These are phyloP conservation scores for Xanthoparmelia taractica DNA, from an alignment of 495 filamentous ascomycete genomes.

Conservation along the genomic window DNA sequence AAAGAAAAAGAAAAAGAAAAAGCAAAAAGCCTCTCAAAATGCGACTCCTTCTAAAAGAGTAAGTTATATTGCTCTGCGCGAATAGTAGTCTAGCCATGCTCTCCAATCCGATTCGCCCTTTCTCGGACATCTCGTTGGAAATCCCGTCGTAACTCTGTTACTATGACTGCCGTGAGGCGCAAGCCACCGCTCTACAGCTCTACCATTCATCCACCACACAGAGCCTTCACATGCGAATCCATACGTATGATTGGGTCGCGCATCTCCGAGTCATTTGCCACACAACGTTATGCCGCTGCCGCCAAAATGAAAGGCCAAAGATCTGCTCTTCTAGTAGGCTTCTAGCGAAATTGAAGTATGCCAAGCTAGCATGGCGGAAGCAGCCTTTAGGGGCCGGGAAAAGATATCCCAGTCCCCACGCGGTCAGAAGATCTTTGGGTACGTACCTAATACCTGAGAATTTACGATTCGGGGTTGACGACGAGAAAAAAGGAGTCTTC, in stretches of 20 bases:
- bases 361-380: constrained; percentile 15
- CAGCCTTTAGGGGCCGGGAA: constrained; percentile 21
- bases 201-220: constrained; percentile 3
- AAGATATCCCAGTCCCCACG: constrained; percentile 10
- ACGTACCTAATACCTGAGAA: not conserved
- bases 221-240: constrained; percentile 1
- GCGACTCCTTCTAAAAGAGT: no score
- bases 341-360: constrained; percentile 4
- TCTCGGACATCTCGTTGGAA: not conserved
- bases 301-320: not conserved
- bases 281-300: not conserved
- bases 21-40: no score
- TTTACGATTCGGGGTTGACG: not conserved
- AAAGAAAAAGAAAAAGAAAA: no score
- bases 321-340: constrained; percentile 14
- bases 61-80: no score
- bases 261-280: not conserved
- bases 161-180: constrained; percentile 4
- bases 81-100: not conserved
- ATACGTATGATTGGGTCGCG: constrained; percentile 5
- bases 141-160: not conserved
- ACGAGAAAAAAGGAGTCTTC: not conserved
- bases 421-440: constrained; percentile 11
- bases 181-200: constrained; percentile 7
- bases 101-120: not conserved